phyloP scores from a whole-genome alignment of 1,284 basidiomycete species.

The Agroathelia rolfsii region DNA sequence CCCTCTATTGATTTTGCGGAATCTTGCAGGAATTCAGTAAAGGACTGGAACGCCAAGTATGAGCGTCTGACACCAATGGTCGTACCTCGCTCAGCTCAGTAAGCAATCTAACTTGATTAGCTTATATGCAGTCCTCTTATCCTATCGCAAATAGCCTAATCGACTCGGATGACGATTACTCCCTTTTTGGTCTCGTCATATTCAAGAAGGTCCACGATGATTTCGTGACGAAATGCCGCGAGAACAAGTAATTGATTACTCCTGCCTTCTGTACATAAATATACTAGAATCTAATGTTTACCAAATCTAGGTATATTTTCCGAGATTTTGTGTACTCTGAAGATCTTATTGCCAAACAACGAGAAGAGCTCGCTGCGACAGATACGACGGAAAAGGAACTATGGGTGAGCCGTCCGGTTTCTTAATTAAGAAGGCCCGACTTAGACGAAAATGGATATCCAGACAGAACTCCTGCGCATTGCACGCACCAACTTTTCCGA shows the following conservation, averaged over 20 bases:
- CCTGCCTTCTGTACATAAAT: slow-evolving; percentile 3
- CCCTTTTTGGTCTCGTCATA: slow-evolving; percentile 80
- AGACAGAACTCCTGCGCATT: slow-evolving; percentile 92
- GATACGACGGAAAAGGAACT: slow-evolving; percentile 92
- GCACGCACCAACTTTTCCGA: slow-evolving; percentile 96
- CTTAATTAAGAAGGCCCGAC: slow-evolving; percentile 1
- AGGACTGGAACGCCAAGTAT: slow-evolving; percentile 87
- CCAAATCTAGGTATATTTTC: slow-evolving; percentile 60
- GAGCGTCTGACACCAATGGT: slow-evolving; percentile 87
- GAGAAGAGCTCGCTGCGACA: slow-evolving; percentile 72
- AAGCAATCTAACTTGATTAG: slow-evolving; percentile 21
- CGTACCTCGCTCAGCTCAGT: slow-evolving; percentile 91
- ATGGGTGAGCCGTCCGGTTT: slow-evolving; percentile 58
- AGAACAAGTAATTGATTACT: slow-evolving; percentile 71
- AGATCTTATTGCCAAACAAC: slow-evolving; percentile 74
- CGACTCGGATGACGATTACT: slow-evolving; percentile 82
- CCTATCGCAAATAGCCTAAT: slow-evolving; percentile 48
- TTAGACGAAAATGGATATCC: slow-evolving; percentile 9
- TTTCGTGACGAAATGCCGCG: slow-evolving; percentile 89
- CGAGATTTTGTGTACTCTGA: slow-evolving; percentile 94
- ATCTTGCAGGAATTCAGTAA: slow-evolving; percentile 58
- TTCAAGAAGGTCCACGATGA: slow-evolving; percentile 91
- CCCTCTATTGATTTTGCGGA: slow-evolving; percentile 11
- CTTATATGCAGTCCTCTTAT: slow-evolving; percentile 9
- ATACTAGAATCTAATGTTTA: slow-evolving; percentile 5